Evolutionary conservation across 768 basidiomycete species (phyloP), one percentile per base, ranked within the genome.

Genomic region (Crepidotus variabilis): DNA sequence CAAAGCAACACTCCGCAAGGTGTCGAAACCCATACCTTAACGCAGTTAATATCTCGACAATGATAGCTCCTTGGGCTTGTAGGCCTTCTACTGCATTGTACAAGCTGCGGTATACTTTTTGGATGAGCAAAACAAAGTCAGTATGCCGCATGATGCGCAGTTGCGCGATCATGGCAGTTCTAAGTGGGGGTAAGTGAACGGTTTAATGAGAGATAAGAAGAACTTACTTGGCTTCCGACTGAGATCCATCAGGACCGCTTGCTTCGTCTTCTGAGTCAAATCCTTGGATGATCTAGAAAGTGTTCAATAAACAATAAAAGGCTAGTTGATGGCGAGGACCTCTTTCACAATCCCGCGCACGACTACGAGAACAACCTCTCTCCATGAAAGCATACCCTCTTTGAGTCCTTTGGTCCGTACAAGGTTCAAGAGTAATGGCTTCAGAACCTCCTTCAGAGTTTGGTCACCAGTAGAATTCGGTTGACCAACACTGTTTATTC

Each of bases 351-450:
- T 72, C 1, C 72, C 75, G 56, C 75, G 77, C 28, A 93, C 73
- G 58, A 89, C 87, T 13, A 68, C 71, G 57, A 90, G 69, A 16
- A 85, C 87, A 4, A 83, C 79, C 36, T 88, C 84, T 59, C 88
- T 74, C 88, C 91, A 94, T 14, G 83, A 80, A 10, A 80, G 61
- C 24, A 84, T 74, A 1, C 84, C 86, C 58, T 89, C 88, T 51
- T 84, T 83, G 43, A 93, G 67, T 2, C 86, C 88, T 45, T 78
- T 81, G 0, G 90, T 90, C 57, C 90, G 78, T 21, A 85, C 71
- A 50, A 98, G 78, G n/a, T 91, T 92, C 32, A 85, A 79, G 23
- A 97, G 67, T 47, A 95, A 65, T 2, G 93, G 93, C 23, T 79
- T 79, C 36, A 94, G 63, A 28, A 84, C 76, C 59, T 92, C 88